Evolutionary conservation across 371 early-diverging fungal genomes (phyloP), one percentile per base, ranked within the genome.

Genomic region (Funneliformis caledonium): DNA sequence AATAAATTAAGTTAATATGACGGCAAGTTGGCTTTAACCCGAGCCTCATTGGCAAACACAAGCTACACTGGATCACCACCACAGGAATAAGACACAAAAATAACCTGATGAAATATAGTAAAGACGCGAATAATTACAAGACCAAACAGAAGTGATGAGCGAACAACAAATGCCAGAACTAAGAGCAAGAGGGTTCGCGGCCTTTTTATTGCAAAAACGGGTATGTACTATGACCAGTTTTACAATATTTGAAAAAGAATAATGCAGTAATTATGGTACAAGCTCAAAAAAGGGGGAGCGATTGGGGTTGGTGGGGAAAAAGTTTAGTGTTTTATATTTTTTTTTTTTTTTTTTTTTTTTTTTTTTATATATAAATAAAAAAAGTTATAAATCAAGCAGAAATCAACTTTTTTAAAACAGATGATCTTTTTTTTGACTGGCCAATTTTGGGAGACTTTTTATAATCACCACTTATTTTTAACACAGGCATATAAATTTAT

Each of bases 81-180:
- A 45, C 43, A n/a, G 7, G 70, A 70, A 43, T 69, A 43, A 69
- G 2, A 43, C 43, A 45, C 70, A 65, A 65, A 16, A 31, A 9
- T 26, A 43, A 68, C 70, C 70, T 70, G 45, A 19, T 70, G 70
- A 42, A 70, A 70, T 42, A 56, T 19, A 19, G n/a, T 56, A 56
- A 56, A 56, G 47, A 70, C 70, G 70, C 70, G 70, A 70, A 70
- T 45, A 70, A 26, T 22, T 48, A 33, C 11, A 45, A 70, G 70
- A 70, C 70, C 70, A 45, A 26, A 26, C n/a, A 48, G 16, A 70
- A 42, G 19, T 70, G 45, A 70, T 70, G 70, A 70, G 70, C 70
- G 70, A 70, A 70, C 70, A 70, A 70, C 47, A 70, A 56, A 70
- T 70, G 70, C 45, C 42, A 45, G 67, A 42, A 31, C 70, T 22